Percentiles rank a stretch among this genome's conserved stretches.
Evolutionary conservation across 345 rosid species (phyloP).

Genomic region (Pugionium cornutum): DNA sequence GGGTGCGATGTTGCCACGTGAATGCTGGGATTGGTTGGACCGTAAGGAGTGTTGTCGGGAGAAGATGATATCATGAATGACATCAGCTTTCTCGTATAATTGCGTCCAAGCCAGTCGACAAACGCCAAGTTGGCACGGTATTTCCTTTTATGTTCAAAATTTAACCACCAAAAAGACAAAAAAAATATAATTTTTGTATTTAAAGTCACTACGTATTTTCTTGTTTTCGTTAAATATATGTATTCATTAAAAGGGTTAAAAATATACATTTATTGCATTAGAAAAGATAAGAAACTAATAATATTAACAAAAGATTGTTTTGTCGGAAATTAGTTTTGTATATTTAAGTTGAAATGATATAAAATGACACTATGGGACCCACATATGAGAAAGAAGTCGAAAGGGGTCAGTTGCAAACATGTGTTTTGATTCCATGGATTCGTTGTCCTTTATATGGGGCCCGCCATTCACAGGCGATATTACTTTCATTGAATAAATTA

Average conservation of each 20-base stretch:
- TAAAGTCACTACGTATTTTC: not conserved
- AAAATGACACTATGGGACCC: slow-evolving; percentile 20
- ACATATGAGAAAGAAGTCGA: slow-evolving; percentile 31
- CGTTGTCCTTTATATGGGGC: slow-evolving; percentile 38
- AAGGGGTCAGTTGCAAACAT: slow-evolving; percentile 39
- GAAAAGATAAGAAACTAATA: not conserved
- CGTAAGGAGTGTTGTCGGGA: slow-evolving; percentile 51
- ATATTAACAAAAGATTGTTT: slow-evolving; percentile 18
- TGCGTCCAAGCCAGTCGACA: slow-evolving; percentile 50
- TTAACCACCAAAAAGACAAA: not conserved
- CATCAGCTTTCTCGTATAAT: slow-evolving; percentile 44
- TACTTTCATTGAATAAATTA: not conserved
- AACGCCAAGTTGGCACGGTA: slow-evolving; percentile 39
- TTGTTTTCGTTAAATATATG: no score
- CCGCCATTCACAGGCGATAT: slow-evolving; percentile 37
- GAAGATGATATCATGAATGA: slow-evolving; percentile 60
- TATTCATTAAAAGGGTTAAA: no score
- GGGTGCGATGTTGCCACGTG: slow-evolving; percentile 56
- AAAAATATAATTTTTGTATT: not conserved
- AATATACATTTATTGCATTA: no score
- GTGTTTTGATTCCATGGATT: slow-evolving; percentile 47
- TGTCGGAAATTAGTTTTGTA: slow-evolving; percentile 28
- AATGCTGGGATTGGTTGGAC: slow-evolving; percentile 43
- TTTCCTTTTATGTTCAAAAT: slow-evolving; percentile 21
- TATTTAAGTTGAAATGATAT: not conserved